Evolutionary conservation across 2,329 filamentous ascomycete genomes (phyloP).

Genomic region (Aspergillus sp.): DNA sequence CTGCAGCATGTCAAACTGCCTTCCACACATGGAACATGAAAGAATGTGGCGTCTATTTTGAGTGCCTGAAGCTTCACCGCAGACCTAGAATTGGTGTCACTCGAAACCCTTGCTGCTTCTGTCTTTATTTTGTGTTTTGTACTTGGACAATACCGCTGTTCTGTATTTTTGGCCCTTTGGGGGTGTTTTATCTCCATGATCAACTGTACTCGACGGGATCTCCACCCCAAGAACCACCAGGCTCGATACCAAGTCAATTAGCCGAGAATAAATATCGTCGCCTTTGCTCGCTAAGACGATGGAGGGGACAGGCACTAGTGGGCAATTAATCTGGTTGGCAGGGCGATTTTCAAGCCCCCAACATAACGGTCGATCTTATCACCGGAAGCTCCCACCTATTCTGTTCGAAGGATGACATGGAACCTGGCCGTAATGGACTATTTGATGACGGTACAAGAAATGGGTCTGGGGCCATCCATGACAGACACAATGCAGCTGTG

Average conservation of each 20-base stretch:
- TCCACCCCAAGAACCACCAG: background rate
- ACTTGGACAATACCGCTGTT: too few relatives aligned
- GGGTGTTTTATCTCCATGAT: background rate
- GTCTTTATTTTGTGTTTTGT: background rate
- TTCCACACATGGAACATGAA: conserved; percentile 10
- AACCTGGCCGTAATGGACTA: too few relatives aligned
- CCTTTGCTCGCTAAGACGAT: background rate
- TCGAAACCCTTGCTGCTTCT: conserved; percentile 8
- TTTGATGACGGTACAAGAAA: background rate
- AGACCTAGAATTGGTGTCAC: conserved; percentile 4
- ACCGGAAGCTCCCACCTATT: background rate
- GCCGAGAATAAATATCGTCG: background rate
- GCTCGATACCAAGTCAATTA: background rate
- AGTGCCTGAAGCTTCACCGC: conserved; percentile 11
- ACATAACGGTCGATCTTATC: background rate
- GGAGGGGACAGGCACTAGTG: background rate
- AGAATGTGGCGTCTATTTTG: conserved; percentile 9
- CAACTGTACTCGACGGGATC: background rate
- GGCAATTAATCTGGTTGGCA: background rate
- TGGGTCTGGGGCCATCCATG: background rate
- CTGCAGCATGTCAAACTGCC: conserved; percentile 7
- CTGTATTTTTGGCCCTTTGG: background rate
- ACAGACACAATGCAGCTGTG: background rate
- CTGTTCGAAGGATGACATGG: background rate
- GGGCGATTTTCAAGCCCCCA: background rate